Base-by-base conservation (phyloP, 2,329 filamentous ascomycete species). In the Corinectria fuckeliana region DNA sequence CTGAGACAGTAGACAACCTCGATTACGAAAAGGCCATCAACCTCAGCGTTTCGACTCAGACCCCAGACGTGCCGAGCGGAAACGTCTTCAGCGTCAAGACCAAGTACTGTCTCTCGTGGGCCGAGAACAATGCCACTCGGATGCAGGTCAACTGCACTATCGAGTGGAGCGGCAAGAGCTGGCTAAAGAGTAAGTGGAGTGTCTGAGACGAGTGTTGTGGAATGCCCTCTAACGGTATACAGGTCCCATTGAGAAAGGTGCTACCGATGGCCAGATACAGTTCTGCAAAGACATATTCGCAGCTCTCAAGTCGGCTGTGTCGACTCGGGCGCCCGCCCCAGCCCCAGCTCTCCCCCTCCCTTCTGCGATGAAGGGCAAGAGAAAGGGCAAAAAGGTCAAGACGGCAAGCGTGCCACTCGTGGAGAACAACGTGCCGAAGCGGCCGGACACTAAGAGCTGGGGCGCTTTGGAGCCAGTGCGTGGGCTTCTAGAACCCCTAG, bases 131-230 rank as follows among this genome's bases (percentile, higher is more conserved):
- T 70, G 81, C 87, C 36, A 99, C 96, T 1, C 86, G 93, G 25
- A 79, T 99, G 26, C 87, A 95, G 62, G 90, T 94, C 78, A 97
- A 90, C 66, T 97, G 92, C 74, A 90, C 88, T 2, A 91, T 97
- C 41, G 96, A 99, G 72, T 99, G 96, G 96, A 89, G 90, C 3
- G 93, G 93, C 69, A 99, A 98, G 82, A 97, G 93, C 80, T 99
- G 95, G 95, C 80, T 99, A 44, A 97, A 95, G 80, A 92, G 93
- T 96, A 81, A 73, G 81, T 72, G 5, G n/a, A 44, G 25, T 48
- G 0, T 9, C 30, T 44, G 36, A 10, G 36, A 20, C 18, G 42
- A n/a, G 13, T 21, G 20, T 14, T 36, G 10, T 26, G 9, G 8
- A 23, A 25, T 16, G 10, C 21, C 48, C 59, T 49, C 75, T 81